A percentile compares a stretch with the other conserved stretches of the same genome.
Conservation (phyloP, 1,284 basidiomycete genomes). For the Marasmius oreades region DNA sequence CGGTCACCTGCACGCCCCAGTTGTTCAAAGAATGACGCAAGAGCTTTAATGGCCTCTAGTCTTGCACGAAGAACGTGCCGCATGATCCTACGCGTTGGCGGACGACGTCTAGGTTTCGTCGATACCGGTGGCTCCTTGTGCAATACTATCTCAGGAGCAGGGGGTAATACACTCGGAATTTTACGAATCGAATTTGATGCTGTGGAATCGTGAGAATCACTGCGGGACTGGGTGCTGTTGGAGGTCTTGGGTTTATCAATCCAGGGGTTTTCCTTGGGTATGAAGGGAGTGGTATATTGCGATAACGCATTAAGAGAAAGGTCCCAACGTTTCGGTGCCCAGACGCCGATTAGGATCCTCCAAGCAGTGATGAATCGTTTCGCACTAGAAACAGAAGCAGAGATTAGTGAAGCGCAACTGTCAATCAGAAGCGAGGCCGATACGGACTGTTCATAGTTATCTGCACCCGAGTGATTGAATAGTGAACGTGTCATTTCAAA, state of each 20-base stretch:
- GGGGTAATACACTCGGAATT: conserved; percentile 10
- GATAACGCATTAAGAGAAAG: conserved; percentile 65
- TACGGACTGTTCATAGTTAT: conserved; percentile 78
- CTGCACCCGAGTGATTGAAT: conserved; percentile 34
- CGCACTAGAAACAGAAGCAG: conserved; percentile 39
- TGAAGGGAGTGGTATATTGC: conserved; percentile 66
- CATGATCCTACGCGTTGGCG: conserved; percentile 78
- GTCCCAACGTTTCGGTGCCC: conserved; percentile 81
- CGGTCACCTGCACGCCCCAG: conserved; percentile 48
- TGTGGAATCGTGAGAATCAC: conserved; percentile 7
- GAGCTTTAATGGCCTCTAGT: conserved; percentile 70
- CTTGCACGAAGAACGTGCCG: conserved; percentile 83
- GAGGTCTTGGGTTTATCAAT: conserved; percentile 44
- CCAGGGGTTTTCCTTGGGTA: conserved; percentile 70
- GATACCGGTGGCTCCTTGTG: conserved; percentile 39
- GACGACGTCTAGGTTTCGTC: conserved; percentile 41
- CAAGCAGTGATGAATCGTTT: conserved; percentile 86
- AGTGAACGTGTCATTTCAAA: conserved; percentile 22
- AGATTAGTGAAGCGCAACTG: conserved; percentile 17
- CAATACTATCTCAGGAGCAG: conserved; percentile 18
- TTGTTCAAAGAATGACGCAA: conserved; percentile 67
- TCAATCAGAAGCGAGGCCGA: conserved; percentile 10
- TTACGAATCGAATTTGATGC: conserved; percentile 6
- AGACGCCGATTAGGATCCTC: conserved; percentile 88
- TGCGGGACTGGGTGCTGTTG: not conserved